phyloP scores from a whole-genome alignment of 768 basidiomycete genomes.

The Leccinum aurantiacum region DNA sequence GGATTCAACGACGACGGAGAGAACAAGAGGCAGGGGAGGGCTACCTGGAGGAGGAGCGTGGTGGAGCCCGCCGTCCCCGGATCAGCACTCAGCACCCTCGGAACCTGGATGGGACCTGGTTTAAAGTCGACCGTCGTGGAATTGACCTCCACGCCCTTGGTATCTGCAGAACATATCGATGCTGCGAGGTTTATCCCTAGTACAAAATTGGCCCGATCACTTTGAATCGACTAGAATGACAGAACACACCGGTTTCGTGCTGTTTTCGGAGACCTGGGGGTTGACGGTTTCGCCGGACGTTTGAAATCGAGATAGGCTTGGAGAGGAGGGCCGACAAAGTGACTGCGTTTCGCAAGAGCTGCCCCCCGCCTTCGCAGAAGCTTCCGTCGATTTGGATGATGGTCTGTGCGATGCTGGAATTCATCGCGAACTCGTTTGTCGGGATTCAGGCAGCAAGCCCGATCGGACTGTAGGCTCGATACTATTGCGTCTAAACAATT shows the following conservation, averaged over 20 bases:
- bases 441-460: neutral
- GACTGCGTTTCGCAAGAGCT: conserved; percentile 69
- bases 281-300: conserved; percentile 56
- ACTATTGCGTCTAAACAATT: neutral
- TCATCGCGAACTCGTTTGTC: neutral
- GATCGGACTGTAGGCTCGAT: neutral
- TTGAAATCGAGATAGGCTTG: conserved; percentile 58
- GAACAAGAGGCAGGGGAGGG: conserved; percentile 69
- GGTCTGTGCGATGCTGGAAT: conserved; percentile 9
- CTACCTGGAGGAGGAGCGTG: conserved; percentile 68
- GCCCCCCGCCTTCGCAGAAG: conserved; percentile 60
- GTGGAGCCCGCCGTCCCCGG: conserved; percentile 68
- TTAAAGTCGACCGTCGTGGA: conserved; percentile 56
- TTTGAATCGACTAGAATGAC: neutral
- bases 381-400: conserved; percentile 42
- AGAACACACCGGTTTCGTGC: conserved; percentile 58
- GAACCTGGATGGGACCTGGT: conserved; percentile 45
- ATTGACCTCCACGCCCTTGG: conserved; percentile 52
- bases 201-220: neutral
- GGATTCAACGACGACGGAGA: conserved; percentile 23
- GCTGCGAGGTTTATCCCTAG: conserved; percentile 67
- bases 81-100: conserved; percentile 45
- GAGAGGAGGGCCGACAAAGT: conserved; percentile 63
- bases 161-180: conserved; percentile 54
- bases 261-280: conserved; percentile 72